Evolutionary conservation across 1,139 yeast genomes (phyloP).

Genomic region (Debaryomycetaceae sp.): DNA sequence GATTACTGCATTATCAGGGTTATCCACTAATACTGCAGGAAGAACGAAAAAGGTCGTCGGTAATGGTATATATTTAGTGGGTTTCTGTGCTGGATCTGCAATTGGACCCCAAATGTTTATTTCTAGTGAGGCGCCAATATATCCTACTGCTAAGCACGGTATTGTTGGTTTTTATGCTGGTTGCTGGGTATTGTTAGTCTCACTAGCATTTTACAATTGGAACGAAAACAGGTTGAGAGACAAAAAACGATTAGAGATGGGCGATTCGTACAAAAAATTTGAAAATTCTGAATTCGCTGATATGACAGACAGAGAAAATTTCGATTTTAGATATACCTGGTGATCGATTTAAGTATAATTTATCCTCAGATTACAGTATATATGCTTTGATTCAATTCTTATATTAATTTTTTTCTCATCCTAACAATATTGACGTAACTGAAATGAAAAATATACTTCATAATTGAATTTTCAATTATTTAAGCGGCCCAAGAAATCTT

Average conservation of each 20-base stretch:
- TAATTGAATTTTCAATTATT: slow-evolving; percentile 9
- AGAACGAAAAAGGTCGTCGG: slow-evolving; percentile 30
- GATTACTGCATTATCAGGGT: slow-evolving; percentile 34
- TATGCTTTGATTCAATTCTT: too few species aligned
- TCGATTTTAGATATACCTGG: slow-evolving; percentile 18
- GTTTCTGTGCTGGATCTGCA: slow-evolving; percentile 33
- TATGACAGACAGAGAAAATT: slow-evolving; percentile 15
- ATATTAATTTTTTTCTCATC: too few species aligned
- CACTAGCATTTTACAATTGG: too few species aligned
- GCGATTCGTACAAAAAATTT: slow-evolving; percentile 1
- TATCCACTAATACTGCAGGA: slow-evolving; percentile 36
- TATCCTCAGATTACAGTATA: too few species aligned
- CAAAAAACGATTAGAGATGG: too few species aligned
- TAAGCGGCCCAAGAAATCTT: slow-evolving; percentile 12
- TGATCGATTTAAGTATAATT: too few species aligned
- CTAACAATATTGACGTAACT: too few species aligned
- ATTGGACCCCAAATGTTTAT: slow-evolving; percentile 42
- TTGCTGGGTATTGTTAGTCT: too few species aligned
- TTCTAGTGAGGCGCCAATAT: slow-evolving; percentile 23
- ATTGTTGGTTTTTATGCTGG: too few species aligned
- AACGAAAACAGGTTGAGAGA: too few species aligned
- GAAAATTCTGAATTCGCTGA: slow-evolving; percentile 12
- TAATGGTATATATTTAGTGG: slow-evolving; percentile 31
- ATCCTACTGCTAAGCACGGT: slow-evolving; percentile 38
- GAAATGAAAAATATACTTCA: too few species aligned